phyloP scores from a whole-genome alignment of 345 rosid species.

The Euphorbia peplus region DNA sequence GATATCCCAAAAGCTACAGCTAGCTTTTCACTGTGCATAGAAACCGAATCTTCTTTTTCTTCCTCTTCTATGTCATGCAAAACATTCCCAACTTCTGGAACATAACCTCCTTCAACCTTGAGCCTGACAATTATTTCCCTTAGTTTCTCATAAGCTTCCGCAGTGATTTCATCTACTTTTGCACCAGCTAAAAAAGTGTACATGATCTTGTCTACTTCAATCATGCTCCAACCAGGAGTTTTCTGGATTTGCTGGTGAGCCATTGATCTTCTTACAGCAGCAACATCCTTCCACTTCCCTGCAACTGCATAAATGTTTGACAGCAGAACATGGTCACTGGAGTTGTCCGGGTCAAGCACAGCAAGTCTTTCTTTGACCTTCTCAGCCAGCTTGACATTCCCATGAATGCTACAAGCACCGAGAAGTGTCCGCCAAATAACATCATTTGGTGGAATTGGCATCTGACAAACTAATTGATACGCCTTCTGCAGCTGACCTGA shows the following conservation, averaged over 20 bases:
- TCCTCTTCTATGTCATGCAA: slow-evolving; percentile 54
- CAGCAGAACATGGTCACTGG: slow-evolving; percentile 73
- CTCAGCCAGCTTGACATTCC: slow-evolving; percentile 76
- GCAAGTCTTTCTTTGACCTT: slow-evolving; percentile 67
- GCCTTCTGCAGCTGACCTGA: slow-evolving; percentile 86
- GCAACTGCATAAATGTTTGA: slow-evolving; percentile 80
- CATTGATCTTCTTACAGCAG: slow-evolving; percentile 62
- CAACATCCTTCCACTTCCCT: slow-evolving; percentile 70
- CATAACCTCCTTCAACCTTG: slow-evolving; percentile 48
- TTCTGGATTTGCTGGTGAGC: slow-evolving; percentile 56
- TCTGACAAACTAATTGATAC: slow-evolving; percentile 55
- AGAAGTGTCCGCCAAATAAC: slow-evolving; percentile 92
- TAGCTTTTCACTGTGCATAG: slow-evolving; percentile 63
- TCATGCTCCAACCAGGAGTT: slow-evolving; percentile 75
- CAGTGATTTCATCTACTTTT: slow-evolving; percentile 22
- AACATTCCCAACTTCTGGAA: slow-evolving; percentile 48
- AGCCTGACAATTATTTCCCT: slow-evolving; percentile 33
- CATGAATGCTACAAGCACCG: slow-evolving; percentile 85
- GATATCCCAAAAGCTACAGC: slow-evolving; percentile 61
- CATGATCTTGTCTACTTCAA: slow-evolving; percentile 49
- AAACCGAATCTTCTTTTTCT: slow-evolving; percentile 56
- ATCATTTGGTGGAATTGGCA: slow-evolving; percentile 71
- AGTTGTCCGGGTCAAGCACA: slow-evolving; percentile 69
- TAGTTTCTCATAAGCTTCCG: slow-evolving; percentile 38
- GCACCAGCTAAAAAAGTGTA: slow-evolving; percentile 32